These are phyloP conservation scores for Penicillium sp. DNA, from an alignment of 2,329 filamentous ascomycete species.

Conservation along the genomic window DNA sequence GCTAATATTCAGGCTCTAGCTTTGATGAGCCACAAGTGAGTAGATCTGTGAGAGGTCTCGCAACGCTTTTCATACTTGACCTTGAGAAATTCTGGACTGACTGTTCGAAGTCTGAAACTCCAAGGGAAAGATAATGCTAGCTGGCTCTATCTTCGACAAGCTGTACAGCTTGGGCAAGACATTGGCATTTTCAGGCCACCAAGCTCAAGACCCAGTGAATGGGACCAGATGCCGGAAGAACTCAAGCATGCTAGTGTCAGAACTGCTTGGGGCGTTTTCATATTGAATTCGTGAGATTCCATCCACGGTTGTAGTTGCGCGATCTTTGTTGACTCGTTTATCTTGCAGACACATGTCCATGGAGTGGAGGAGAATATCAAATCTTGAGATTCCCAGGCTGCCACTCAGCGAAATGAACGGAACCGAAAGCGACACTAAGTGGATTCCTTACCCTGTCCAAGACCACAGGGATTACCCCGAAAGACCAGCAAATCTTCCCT, in stretches of 20 bases:
- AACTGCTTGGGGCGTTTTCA: slow-evolving; percentile 39
- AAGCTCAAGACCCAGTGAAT: slow-evolving; percentile 13
- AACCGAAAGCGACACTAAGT: slow-evolving; percentile 26
- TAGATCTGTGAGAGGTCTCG: slow-evolving; percentile 6
- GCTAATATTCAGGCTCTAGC: slow-evolving; percentile 43
- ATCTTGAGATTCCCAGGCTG: slow-evolving; percentile 26
- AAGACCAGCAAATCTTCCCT: slow-evolving; percentile 34
- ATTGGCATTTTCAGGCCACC: slow-evolving; percentile 33
- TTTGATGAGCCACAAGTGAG: slow-evolving; percentile 40
- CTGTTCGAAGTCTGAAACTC: slow-evolving; percentile 29
- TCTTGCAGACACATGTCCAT: slow-evolving; percentile 35
- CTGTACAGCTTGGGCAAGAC: slow-evolving; percentile 38
- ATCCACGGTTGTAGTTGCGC: background rate
- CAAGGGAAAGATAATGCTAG: slow-evolving; percentile 33
- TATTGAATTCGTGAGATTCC: slow-evolving; percentile 33
- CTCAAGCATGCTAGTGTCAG: slow-evolving; percentile 29
- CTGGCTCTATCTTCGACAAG: slow-evolving; percentile 40
- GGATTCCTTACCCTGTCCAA: slow-evolving; percentile 42
- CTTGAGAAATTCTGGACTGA: slow-evolving; percentile 22
- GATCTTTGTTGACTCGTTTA: slow-evolving; percentile 13
- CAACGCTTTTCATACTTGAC: background rate
- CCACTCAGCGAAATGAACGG: slow-evolving; percentile 22
- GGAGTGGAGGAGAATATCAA: slow-evolving; percentile 28
- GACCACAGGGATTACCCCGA: slow-evolving; percentile 32
- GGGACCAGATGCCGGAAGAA: slow-evolving; percentile 21